phyloP scores from a whole-genome alignment of 2,329 filamentous ascomycete genomes.

The Sporothrix protearum region DNA sequence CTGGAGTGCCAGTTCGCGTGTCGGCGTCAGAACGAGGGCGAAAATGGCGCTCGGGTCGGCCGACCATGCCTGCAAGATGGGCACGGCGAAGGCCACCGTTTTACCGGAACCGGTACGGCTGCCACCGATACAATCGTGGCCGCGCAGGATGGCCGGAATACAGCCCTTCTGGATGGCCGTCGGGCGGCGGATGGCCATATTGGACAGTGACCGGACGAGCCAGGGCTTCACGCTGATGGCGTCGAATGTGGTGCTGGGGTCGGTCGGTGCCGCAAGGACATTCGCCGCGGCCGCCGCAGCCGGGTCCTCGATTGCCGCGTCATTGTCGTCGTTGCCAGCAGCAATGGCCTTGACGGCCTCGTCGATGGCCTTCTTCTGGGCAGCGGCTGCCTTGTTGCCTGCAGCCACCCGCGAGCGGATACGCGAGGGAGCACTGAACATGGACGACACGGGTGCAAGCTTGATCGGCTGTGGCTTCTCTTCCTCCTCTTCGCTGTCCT shows the following conservation, averaged over 20 bases:
- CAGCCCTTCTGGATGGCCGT: conserved; percentile 91
- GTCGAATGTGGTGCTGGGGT: conserved; percentile 63
- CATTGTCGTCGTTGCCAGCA: not conserved
- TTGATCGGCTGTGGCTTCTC: conserved; percentile 30
- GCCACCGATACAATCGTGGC: conserved; percentile 90
- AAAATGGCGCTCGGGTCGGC: conserved; percentile 90
- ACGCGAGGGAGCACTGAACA: conserved; percentile 52
- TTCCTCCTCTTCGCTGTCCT: conserved; percentile 31
- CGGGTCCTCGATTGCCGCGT: not conserved
- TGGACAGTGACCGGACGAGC: conserved; percentile 75
- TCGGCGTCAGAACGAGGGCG: conserved; percentile 83
- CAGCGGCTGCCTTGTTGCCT: not conserved
- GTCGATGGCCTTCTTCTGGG: conserved; percentile 17
- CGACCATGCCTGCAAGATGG: conserved; percentile 90
- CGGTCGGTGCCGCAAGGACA: conserved; percentile 49
- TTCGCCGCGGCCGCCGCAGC: conserved; percentile 18
- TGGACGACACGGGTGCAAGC: conserved; percentile 38
- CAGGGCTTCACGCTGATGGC: conserved; percentile 74
- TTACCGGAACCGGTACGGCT: conserved; percentile 95
- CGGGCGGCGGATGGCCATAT: conserved; percentile 77
- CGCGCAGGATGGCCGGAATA: conserved; percentile 88
- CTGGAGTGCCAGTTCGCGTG: conserved; percentile 86
- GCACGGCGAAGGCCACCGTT: conserved; percentile 91
- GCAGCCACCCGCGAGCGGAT: conserved; percentile 40
- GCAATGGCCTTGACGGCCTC: conserved; percentile 13